Percentiles rank a stretch among this genome's conserved stretches.
phyloP scores from a whole-genome alignment of 441 rosid genomes.

The Erodium trifolium region DNA sequence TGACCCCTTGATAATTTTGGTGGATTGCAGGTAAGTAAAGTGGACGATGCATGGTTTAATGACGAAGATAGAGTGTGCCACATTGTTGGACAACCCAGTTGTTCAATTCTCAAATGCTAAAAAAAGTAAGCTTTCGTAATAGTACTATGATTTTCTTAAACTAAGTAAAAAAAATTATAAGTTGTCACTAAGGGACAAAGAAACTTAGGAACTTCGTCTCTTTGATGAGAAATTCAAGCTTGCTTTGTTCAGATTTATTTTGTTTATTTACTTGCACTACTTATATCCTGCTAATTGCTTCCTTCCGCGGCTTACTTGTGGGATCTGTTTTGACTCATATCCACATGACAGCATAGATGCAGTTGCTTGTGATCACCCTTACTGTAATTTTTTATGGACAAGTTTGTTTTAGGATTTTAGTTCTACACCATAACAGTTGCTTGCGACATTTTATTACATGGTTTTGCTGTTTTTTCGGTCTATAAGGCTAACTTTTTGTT shows the following conservation, averaged over 20 bases:
- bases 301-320: constrained; percentile 50
- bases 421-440: neutral
- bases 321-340: constrained; percentile 74
- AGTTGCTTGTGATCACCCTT: constrained; percentile 91
- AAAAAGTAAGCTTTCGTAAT: constrained; percentile 36
- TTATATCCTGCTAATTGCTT: constrained; percentile 14
- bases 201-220: neutral
- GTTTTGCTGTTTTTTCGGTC: too few relatives aligned
- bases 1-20: neutral
- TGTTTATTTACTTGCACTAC: too few relatives aligned
- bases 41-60: constrained; percentile 93
- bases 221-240: neutral
- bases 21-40: constrained; percentile 59
- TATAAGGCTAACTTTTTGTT: too few relatives aligned
- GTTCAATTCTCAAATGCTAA: constrained; percentile 32
- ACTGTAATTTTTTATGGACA: constrained; percentile 73
- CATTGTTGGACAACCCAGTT: constrained; percentile 47
- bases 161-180: neutral
- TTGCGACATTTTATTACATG: neutral
- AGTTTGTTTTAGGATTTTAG: constrained; percentile 48
- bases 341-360: constrained; percentile 39
- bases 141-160: too few relatives aligned
- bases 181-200: neutral
- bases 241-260: too few relatives aligned
- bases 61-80: constrained; percentile 69